Evolutionary conservation across 2,329 filamentous ascomycete species (phyloP), one percentile per base, ranked within the genome.

Genomic region (Aspergillus luchuensis): DNA sequence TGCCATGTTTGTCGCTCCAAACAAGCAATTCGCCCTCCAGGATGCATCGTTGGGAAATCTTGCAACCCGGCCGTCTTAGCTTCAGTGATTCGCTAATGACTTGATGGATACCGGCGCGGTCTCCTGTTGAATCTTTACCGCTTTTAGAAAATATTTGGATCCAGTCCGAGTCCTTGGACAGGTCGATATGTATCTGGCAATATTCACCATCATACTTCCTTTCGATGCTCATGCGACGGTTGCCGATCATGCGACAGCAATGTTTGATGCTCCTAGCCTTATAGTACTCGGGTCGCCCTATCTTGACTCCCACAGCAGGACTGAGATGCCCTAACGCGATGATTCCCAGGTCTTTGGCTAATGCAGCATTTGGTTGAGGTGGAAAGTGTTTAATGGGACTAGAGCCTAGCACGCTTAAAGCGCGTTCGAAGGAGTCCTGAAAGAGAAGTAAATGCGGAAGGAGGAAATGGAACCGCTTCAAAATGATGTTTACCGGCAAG

Each of bases 81-180:
- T 81, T 81, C 5, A 96, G 78, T 3, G 89, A 88, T 3, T 86
- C 78, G 43, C 82, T 80, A 58, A 97, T 87, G 1, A 83, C 83
- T 2, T 83, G 81, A 57, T 90, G 87, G 21, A 96, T 74, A 1
- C 79, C 80, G 10, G 74, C 67, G 36, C 90, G 85, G 72, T 96
- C 92, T 55, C 78, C 71, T 0, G 92, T 97, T 48, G 92, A 94
- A 66, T 97, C 91, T 72, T 95, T 96, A 60, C 92, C 91, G 69
- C 91, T 95, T 72, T 97, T 97, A 8, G 92, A 96, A 72, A 95
- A 97, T 30, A 97, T 94, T 64, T 89, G 88, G 28, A 96, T 86
- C 51, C 81, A 84, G 1, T 82, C 71, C 60, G 71, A 50, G 13
- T 58, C 15, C 78, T 84, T 86, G 8, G 79, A 79, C 6, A 91